Base-by-base conservation (phyloP, 306 rosid genomes). In the Cucurbita maxima region DNA sequence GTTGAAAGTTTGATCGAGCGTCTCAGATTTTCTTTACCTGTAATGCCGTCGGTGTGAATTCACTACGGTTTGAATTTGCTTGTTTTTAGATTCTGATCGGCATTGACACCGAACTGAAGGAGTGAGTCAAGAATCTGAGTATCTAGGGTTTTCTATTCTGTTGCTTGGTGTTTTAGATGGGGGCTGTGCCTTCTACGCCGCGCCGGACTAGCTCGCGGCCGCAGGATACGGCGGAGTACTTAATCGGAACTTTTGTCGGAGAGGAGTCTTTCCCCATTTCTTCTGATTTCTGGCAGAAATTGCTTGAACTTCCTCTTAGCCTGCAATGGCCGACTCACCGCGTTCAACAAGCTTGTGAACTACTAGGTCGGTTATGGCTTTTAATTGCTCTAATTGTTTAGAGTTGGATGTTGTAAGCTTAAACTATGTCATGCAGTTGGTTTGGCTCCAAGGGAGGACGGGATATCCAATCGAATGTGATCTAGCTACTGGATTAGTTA, bases 261-360 rank as follows among this genome's bases (percentile, higher is more conserved):
- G 89, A 77, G 75, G 76, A 88, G 84, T 84, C 99, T 16, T 91
- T 88, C 74, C 97, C 99, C 10, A 60, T 89, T 30, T 84, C 97
- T 58, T 95, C 99, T 3, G 99, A 91, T 82, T 91, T 86, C 85
- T 95, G 99, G 99, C 86, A 84, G 82, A 89, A 91, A 80, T 81
- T 95, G 80, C 87, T 91, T 30, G 91, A 95, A 82, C 89, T 88
- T 74, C 96, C 97, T 74, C 87, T 88, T 82, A 80, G 85, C 76
- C 86, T 89, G 54, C 89, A 83, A 44, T 95, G 97, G 97, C 87
- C 91, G 18, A 53, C 88, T 53, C 54, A 89, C 68, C 91, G 90
- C 63, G 96, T 91, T 81, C 84, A 74, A 38, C 81, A 91, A 79
- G 97, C 99, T 74, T 91, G 96, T 84, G 88, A 89, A 87, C 87